Evolutionary conservation across 352 stramenopile genomes (phyloP), one percentile per base, ranked within the genome.

Genomic region (Globisporangium spiculum): DNA sequence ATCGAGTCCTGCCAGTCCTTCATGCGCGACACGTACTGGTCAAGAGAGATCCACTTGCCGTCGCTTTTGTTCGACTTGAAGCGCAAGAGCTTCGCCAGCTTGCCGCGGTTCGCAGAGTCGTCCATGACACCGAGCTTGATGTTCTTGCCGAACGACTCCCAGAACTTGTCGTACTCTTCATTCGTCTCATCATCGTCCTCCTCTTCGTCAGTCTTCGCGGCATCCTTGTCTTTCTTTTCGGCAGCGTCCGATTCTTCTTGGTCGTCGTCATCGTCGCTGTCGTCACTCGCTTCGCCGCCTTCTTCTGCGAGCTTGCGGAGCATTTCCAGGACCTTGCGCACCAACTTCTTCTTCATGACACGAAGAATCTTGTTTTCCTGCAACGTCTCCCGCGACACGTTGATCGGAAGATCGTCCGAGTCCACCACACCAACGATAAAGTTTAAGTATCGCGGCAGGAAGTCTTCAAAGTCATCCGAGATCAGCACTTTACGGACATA

Each of bases 401-500:
- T 99, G 63, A 99, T 97, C 8, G 98, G 98, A 38, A 99, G 79
- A 78, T 99, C 98, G 71, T 99, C 98, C 56, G 88, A 98, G 86
- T 99, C 98, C 22, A 99, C 97, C 46, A 99, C 97, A 71, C 98
- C 98, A n/a, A 89, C 84, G 65, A 99, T 92, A 68, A 99, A 99
- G 73, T 96, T 98, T n/a, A 99, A 81, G 84, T 99, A 99, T 12
- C 88, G 85, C 46, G 98, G 98, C 74, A 99, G 75, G 48, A 99
- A 92, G 58, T 99, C 97, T 69, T 98, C 92, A 65, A 98, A 98
- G 57, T 99, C 92, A 69, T 99, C 98, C 30, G 91, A 97, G 75
- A 99, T 99, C 24, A 99, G 87, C 60, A 99, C 98, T 78, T 99
- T 99, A 63, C 97, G 94, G 41, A 99, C 98, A 71, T 99, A 99